A percentile compares a stretch with the other conserved stretches of the same genome.
Conservation (phyloP, 2,329 filamentous ascomycete species). For the Trichocomaceae sp. region DNA sequence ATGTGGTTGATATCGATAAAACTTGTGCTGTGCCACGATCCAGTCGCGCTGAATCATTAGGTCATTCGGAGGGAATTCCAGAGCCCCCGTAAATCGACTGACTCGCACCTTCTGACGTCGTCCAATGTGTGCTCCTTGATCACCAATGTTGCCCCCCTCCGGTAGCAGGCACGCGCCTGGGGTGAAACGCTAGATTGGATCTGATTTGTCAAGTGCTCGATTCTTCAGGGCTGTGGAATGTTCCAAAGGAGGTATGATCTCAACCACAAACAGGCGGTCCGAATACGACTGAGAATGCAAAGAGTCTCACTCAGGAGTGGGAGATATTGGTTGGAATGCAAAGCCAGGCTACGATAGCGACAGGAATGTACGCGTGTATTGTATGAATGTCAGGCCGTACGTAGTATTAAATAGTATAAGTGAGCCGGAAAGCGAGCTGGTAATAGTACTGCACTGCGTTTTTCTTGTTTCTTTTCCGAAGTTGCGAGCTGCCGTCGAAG, state of each 20-base stretch:
- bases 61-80: slow-evolving; percentile 20
- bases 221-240: slow-evolving; percentile 10
- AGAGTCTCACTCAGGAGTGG: neutral
- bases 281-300: slow-evolving; percentile 1
- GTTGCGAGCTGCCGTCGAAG: too few relatives aligned
- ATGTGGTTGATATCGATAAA: neutral
- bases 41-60: slow-evolving; percentile 22
- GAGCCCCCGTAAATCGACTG: slow-evolving; percentile 12
- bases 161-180: slow-evolving; percentile 14
- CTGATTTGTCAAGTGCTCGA: neutral
- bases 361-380: slow-evolving; percentile 1
- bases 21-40: slow-evolving; percentile 9
- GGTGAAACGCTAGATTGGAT: slow-evolving; percentile 12
- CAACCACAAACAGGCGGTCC: neutral
- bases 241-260: slow-evolving; percentile 4
- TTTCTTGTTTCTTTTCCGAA: too few relatives aligned
- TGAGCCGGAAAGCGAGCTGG: neutral
- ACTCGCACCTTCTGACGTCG: slow-evolving; percentile 8
- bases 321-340: slow-evolving; percentile 8
- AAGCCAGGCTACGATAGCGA: neutral
- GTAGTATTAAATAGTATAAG: neutral
- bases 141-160: slow-evolving; percentile 9
- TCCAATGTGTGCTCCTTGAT: slow-evolving; percentile 2
- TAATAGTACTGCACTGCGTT: neutral
- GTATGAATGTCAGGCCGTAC: neutral